A percentile compares a stretch with the other conserved stretches of the same genome.
phyloP scores from a whole-genome alignment of 2,329 filamentous ascomycete species.

The Alternaria burnsii region DNA sequence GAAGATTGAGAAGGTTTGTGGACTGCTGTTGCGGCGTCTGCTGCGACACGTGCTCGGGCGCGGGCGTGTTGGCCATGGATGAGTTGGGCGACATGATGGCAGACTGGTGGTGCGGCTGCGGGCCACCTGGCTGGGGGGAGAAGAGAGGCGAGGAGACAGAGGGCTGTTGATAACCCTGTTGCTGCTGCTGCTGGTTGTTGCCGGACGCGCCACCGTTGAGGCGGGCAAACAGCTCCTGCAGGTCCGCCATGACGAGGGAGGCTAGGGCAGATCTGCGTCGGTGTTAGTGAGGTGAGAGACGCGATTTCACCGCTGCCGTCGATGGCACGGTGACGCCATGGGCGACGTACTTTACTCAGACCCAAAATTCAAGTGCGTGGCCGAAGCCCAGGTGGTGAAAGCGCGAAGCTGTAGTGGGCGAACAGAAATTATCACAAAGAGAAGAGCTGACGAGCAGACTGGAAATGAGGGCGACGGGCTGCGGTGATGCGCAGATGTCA shows the following conservation, averaged over 20 bases:
- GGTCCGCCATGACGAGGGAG: conserved; percentile 51
- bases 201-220: conserved; percentile 48
- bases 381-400: conserved; percentile 20
- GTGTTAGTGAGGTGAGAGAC: conserved; percentile 20
- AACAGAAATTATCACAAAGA: conserved; percentile 9
- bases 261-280: conserved; percentile 29
- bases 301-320: conserved; percentile 9
- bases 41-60: conserved; percentile 54
- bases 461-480: conserved; percentile 17
- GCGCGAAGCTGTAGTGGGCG: conserved; percentile 15
- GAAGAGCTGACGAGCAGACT: conserved; percentile 18
- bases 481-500: conserved; percentile 28
- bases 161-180: conserved; percentile 58
- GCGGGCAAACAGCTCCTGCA: conserved; percentile 56
- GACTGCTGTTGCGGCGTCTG: conserved; percentile 53
- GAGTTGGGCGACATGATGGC: conserved; percentile 67
- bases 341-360: conserved; percentile 37
- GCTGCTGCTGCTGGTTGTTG: conserved; percentile 37
- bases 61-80: conserved; percentile 56
- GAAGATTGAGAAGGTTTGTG: conserved; percentile 68
- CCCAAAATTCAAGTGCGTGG: conserved; percentile 39
- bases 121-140: conserved; percentile 63
- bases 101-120: conserved; percentile 65
- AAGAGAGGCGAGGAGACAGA: conserved; percentile 66
- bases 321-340: conserved; percentile 19